A percentile compares a stretch with the other conserved stretches of the same genome.
phyloP scores from a whole-genome alignment of 1,284 basidiomycete species.

The Ceratobasidium sp. region DNA sequence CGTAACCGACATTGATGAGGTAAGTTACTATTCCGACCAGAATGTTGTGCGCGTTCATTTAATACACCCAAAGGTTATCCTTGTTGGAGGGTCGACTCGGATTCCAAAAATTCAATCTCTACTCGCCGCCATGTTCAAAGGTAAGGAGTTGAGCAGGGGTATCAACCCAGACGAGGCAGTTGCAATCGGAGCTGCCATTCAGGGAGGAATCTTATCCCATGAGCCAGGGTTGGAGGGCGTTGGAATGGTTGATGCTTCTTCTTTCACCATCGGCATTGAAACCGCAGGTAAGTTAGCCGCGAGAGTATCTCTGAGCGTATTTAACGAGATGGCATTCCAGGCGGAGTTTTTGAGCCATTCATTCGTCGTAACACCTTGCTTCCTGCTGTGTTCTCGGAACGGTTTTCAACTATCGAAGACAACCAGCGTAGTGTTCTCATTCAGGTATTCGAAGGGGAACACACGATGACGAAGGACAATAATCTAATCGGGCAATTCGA shows the following conservation, averaged over 20 bases:
- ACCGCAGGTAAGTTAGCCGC: conserved; percentile 62
- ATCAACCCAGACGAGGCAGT: conserved; percentile 99
- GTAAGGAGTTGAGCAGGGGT: conserved; percentile 93
- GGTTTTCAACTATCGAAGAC: conserved; percentile 98
- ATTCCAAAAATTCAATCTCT: conserved; percentile 99
- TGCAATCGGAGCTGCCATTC: conserved; percentile 98
- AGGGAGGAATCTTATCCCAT: conserved; percentile 63
- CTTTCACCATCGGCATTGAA: conserved; percentile 88
- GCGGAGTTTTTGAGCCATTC: conserved; percentile 76
- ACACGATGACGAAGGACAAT: background rate
- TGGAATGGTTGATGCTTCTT: conserved; percentile 65
- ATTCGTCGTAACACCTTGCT: conserved; percentile 98
- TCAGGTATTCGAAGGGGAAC: conserved; percentile 71
- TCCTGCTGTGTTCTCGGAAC: conserved; percentile 95
- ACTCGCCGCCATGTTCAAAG: conserved; percentile 98
- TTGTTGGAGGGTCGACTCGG: conserved; percentile 99
- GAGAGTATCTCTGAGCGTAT: no score
- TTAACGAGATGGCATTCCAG: conserved; percentile 49
- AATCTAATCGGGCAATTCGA: conserved; percentile 86
- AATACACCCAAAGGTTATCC: conserved; percentile 73
- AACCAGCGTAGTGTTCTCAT: conserved; percentile 98
- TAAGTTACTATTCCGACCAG: no score
- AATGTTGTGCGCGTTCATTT: background rate
- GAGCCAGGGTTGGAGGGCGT: no score
- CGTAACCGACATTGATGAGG: conserved; percentile 77